Conservation (phyloP, 331 rosid genomes). For the Malus hybrid region DNA sequence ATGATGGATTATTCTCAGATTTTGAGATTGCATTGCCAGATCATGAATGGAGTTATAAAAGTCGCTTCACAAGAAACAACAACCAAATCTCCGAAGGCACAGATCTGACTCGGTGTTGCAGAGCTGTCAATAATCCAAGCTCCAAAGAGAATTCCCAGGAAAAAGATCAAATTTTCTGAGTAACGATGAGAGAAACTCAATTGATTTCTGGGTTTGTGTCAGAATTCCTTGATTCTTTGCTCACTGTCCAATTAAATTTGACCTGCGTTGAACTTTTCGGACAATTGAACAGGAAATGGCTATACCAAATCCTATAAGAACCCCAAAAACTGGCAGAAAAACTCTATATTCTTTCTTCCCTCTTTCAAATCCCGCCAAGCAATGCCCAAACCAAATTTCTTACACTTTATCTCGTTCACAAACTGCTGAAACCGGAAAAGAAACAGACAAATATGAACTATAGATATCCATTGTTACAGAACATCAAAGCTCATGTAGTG, state of each 20-base stretch:
- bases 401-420: background rate
- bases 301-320: background rate
- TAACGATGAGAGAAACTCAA: background rate
- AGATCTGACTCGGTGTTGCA: constrained; percentile 11
- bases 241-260: background rate
- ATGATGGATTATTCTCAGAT: background rate
- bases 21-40: background rate
- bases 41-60: background rate
- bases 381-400: background rate
- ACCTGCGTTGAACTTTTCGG: background rate
- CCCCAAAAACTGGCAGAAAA: background rate
- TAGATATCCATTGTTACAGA: background rate
- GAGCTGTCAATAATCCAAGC: background rate
- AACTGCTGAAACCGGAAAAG: background rate
- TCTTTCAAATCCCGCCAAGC: background rate
- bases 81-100: background rate
- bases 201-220: background rate
- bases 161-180: background rate
- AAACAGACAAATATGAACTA: background rate
- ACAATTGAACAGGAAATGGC: background rate
- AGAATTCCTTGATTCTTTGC: background rate
- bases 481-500: background rate
- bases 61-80: background rate
- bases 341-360: background rate
- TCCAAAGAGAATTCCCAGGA: background rate